Evolutionary conservation across 2,329 filamentous ascomycete species (phyloP), one percentile per base, ranked within the genome.

Genomic region (Alternaria alternata): DNA sequence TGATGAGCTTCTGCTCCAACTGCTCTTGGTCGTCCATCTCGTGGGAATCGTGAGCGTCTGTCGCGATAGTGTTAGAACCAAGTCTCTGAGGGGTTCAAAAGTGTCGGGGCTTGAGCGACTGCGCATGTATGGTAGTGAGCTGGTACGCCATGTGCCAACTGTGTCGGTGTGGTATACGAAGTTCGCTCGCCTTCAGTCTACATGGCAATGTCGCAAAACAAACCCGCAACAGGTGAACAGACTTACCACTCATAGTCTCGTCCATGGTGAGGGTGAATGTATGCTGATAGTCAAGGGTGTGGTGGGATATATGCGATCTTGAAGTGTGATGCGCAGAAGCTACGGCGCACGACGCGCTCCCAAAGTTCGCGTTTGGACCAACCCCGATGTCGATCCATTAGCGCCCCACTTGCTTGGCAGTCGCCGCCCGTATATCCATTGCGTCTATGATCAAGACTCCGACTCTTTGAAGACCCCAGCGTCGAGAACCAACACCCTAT

Each of bases 1-100:
- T 98, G 81, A 98, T 93, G 62, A 96, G 85, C 81, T 96, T 93
- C 80, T 96, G 91, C 75, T 92, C 89, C 68, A 87, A 81, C 75
- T 91, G 85, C 76, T 90, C 85, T 60, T 91, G 89, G 54, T 92
- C 91, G 59, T 93, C 89, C 62, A 88, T 85, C 47, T 85, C 77
- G 56, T 68, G 70, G 41, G 66, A 62, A 51, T 75, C 72, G 68
- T 73, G 54, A 64, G 80, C 79, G 70, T 82, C 84, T 83, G 59
- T 65, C 65, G 41, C 7, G 42, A 12, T 52, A 20, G 16, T 38
- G 36, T 65, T 44, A 63, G 63, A 47, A 34, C 2, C 12, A 36
- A 12, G 32, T 36, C 14, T 14, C 14, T 14, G 32, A 30, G 9
- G 11, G 11, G 4, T 34, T 12, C 14, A 22, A 14, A 16, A 22